Conservation (phyloP, 2,329 filamentous ascomycete genomes). For the Epichloe festucae region DNA sequence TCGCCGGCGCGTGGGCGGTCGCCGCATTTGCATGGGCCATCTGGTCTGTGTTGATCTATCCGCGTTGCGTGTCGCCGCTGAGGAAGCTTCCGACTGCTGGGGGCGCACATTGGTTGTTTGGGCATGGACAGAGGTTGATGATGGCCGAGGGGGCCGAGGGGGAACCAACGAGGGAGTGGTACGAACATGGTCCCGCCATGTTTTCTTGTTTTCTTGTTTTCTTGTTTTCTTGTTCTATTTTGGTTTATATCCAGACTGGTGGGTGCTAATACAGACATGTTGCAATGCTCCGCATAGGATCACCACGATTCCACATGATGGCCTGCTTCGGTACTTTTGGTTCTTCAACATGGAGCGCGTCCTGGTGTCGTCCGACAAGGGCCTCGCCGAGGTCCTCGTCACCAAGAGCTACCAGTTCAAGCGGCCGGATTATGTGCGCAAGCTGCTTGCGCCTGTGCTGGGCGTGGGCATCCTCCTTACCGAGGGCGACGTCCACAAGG, state of each 20-base stretch:
- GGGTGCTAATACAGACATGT: slow-evolving; percentile 16
- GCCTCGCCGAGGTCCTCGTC: slow-evolving; percentile 56
- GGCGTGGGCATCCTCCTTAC: slow-evolving; percentile 64
- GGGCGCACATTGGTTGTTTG: slow-evolving; percentile 31
- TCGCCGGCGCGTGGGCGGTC: slow-evolving; percentile 22
- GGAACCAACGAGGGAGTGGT: slow-evolving; percentile 36
- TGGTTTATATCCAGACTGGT: not conserved
- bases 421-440: slow-evolving; percentile 44
- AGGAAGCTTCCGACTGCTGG: slow-evolving; percentile 32
- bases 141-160: slow-evolving; percentile 30
- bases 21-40: slow-evolving; percentile 22
- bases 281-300: slow-evolving; percentile 32
- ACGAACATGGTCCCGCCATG: slow-evolving; percentile 1
- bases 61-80: slow-evolving; percentile 36
- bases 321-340: slow-evolving; percentile 53
- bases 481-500: slow-evolving; percentile 83
- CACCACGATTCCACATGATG: slow-evolving; percentile 49
- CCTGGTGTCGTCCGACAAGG: slow-evolving; percentile 48
- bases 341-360: slow-evolving; percentile 50
- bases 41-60: slow-evolving; percentile 35
- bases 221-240: not conserved
- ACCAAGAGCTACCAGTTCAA: slow-evolving; percentile 57
- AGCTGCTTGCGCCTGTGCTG: slow-evolving; percentile 48
- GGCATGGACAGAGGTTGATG: slow-evolving; percentile 31
- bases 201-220: too few species aligned